These are phyloP conservation scores for Metschnikowia bowlesiae DNA, from an alignment of 805 yeast genomes.

Conservation along the genomic window DNA sequence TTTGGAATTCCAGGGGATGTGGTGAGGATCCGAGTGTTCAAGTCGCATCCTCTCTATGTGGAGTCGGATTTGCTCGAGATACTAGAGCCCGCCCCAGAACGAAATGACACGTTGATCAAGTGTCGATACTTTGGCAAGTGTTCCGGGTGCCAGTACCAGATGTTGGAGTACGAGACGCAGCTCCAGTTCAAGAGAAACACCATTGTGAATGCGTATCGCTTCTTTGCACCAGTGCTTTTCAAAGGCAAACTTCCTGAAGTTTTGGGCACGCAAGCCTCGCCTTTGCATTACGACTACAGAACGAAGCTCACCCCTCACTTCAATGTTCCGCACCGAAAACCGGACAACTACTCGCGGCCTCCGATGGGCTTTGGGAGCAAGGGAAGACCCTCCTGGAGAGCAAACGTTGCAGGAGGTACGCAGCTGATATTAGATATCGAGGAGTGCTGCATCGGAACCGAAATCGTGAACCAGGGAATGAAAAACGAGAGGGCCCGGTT, in stretches of 20 bases:
- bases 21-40: conserved; percentile 66
- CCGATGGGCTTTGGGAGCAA: conserved; percentile 86
- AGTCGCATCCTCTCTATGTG: conserved; percentile 68
- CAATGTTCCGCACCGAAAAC: conserved; percentile 60
- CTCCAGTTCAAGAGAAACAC: conserved; percentile 67
- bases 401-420: conserved; percentile 50
- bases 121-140: conserved; percentile 89
- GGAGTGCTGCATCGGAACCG: conserved; percentile 88
- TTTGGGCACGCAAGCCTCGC: conserved; percentile 67
- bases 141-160: conserved; percentile 93
- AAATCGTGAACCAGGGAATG: conserved; percentile 70
- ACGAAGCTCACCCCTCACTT: conserved; percentile 97
- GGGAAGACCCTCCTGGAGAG: conserved; percentile 72
- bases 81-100: conserved; percentile 24
- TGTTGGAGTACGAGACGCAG: conserved; percentile 68
- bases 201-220: conserved; percentile 75
- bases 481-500: conserved; percentile 59
- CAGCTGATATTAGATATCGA: conserved; percentile 80
- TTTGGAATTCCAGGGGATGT: conserved; percentile 85
- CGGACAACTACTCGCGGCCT: conserved; percentile 45
- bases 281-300: conserved; percentile 70
- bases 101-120: conserved; percentile 57
- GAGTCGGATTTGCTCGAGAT: conserved; percentile 70
- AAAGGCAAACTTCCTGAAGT: conserved; percentile 53
- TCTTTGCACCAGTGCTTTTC: conserved; percentile 57